phyloP scores from a whole-genome alignment of 768 basidiomycete species.

The Russula sp. region DNA sequence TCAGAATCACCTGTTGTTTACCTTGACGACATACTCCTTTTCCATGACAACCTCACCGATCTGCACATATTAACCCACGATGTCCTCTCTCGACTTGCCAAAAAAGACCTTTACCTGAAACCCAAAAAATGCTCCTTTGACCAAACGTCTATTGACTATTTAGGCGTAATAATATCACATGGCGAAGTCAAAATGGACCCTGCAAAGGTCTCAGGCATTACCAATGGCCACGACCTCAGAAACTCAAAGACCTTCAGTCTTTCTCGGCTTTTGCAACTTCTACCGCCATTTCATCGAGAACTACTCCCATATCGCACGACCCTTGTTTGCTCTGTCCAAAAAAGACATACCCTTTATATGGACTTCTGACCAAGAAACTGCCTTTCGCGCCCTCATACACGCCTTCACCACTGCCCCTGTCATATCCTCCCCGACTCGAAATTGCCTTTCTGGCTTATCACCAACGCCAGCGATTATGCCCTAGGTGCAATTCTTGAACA shows the following conservation, averaged over 20 bases:
- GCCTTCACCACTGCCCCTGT: background rate
- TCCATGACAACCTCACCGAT: background rate
- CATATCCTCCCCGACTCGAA: background rate
- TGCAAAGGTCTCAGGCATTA: fast-evolving
- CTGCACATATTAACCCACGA: background rate
- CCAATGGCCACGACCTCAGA: fast-evolving
- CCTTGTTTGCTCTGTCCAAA: fast-evolving
- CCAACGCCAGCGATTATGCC: background rate
- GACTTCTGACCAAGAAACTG: fast-evolving
- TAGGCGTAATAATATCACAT: background rate
- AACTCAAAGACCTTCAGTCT: background rate
- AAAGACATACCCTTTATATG: background rate
- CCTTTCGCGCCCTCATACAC: background rate
- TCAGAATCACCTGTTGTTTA: background rate
- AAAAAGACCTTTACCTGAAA: background rate
- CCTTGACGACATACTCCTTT: background rate
- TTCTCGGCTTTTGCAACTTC: background rate
- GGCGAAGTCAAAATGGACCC: background rate
- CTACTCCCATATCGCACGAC: background rate
- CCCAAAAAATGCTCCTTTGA: background rate
- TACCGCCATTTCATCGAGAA: background rate
- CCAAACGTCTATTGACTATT: background rate
- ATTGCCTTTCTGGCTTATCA: fast-evolving
- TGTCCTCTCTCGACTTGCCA: background rate
- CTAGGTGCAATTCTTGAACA: background rate